phyloP scores from a whole-genome alignment of 495 filamentous ascomycete species.

The Bathelium albidoporum region DNA sequence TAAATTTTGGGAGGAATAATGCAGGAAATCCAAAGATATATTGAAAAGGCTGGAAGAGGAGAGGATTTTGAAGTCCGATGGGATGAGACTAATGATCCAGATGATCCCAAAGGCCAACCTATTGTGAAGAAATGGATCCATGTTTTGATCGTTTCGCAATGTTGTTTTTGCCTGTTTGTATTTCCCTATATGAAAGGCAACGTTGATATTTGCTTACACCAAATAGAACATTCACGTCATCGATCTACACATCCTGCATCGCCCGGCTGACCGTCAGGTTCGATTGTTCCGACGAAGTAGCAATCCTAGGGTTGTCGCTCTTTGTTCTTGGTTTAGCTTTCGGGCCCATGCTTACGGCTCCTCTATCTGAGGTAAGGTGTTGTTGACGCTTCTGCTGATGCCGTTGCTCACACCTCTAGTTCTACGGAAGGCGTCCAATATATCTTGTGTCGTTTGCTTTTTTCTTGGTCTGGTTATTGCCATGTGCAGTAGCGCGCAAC shows the following conservation, averaged over 20 bases:
- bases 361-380: slow-evolving; percentile 9
- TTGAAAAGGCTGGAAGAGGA: background rate
- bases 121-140: background rate
- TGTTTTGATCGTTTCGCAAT: background rate
- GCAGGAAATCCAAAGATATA: background rate
- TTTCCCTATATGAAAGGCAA: background rate
- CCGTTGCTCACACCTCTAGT: slow-evolving; percentile 29
- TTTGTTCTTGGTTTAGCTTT: slow-evolving; percentile 23
- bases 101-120: background rate
- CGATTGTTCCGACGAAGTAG: slow-evolving; percentile 30
- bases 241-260: slow-evolving; percentile 21
- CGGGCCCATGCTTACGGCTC: slow-evolving; percentile 19
- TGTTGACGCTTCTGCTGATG: background rate
- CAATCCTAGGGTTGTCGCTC: slow-evolving; percentile 31
- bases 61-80: background rate
- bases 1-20: background rate
- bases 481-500: slow-evolving; percentile 60
- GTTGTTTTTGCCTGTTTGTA: background rate
- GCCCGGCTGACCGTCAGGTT: slow-evolving; percentile 11
- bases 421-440: slow-evolving; percentile 70
- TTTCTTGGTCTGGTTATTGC: slow-evolving; percentile 60
- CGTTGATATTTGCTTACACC: background rate
- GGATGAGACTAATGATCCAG: background rate
- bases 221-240: slow-evolving; percentile 18
- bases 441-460: slow-evolving; percentile 64